A percentile compares a stretch with the other conserved stretches of the same genome.
These are phyloP conservation scores for Marasmius tenuissimus DNA, from an alignment of 1,284 basidiomycete genomes.

Conservation along the genomic window DNA sequence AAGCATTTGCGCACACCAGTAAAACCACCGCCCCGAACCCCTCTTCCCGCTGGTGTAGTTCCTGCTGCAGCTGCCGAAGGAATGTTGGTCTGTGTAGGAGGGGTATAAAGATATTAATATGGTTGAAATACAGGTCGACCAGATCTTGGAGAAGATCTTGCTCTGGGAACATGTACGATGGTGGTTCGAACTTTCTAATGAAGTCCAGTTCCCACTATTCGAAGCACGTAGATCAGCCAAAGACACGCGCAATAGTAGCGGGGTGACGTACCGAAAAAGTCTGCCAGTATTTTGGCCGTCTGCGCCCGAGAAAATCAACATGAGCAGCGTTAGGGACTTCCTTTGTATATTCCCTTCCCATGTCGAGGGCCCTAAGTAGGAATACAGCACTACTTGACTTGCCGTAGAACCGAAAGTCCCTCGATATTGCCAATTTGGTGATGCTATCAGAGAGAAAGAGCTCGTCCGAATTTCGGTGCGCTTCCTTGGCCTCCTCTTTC, in stretches of 20 bases:
- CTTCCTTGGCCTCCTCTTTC: not conserved
- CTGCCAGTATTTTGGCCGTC: constrained; percentile 9
- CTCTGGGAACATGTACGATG: constrained; percentile 16
- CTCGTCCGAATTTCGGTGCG: not conserved
- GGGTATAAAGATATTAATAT: constrained; percentile 3
- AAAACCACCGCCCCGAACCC: constrained; percentile 61
- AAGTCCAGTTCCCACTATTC: not conserved
- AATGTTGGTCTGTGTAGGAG: constrained; percentile 36
- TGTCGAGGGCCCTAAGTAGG: constrained; percentile 2
- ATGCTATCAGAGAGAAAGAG: constrained; percentile 13
- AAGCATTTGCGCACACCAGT: constrained; percentile 62
- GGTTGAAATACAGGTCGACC: constrained; percentile 4
- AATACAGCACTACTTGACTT: constrained; percentile 6
- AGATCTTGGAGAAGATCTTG: constrained; percentile 17
- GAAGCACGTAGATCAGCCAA: not conserved
- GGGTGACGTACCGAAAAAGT: constrained; percentile 8
- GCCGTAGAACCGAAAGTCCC: constrained; percentile 9
- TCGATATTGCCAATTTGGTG: constrained; percentile 12
- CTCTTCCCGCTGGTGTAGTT: constrained; percentile 48
- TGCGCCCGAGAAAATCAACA: not conserved
- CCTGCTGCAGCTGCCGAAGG: constrained; percentile 24
- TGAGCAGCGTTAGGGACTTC: not conserved
- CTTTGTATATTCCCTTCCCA: not conserved
- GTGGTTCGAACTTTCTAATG: not conserved
- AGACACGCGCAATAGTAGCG: not conserved